Evolutionary conservation across 2,329 filamentous ascomycete genomes (phyloP), one percentile per base, ranked within the genome.

Genomic region (Ceratocystis lukuohia): DNA sequence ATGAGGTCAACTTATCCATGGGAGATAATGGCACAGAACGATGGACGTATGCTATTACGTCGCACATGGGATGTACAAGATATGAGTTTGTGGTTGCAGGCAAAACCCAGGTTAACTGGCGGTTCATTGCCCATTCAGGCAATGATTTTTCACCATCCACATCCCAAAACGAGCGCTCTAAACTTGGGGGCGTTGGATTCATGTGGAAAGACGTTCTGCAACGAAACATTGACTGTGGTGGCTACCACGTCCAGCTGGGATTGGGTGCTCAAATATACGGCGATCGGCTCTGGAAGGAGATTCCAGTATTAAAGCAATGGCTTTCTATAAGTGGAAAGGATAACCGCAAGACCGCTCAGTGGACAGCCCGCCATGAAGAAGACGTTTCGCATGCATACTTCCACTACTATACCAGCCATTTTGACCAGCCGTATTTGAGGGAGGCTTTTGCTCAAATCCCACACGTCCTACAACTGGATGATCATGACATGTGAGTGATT

Each of bases 181-280:
- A 88, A 71, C 82, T 97, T 1, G 94, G 94, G 37, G 94, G 94
- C 1, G 83, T 95, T 0, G 90, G 92, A 0, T 89, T 94, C 73
- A 96, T 99, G 93, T 99, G 94, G 94, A 97, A 96, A 73, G 94
- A 99, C 72, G 92, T 99, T 33, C 81, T 99, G 73, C 91, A 96
- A 76, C 96, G 96, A 80, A 96, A 99, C 72, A 85, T 92, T 33
- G 94, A 99, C 71, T 96, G 92, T 71, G 91, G 92, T 66, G 94
- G 94, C 0, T 99, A 97, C 75, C 94, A 99, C 72, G 87, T 90
- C 5, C 94, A 99, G 73, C 80, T 99, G 6, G 94, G 93, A 15
- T 78, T 96, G 3, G 94, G 94, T 66, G 90, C 94, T 68, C 94
- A 99, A 74, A 95, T 99, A 64, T 97, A 95, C 73, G 94, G 91